Evolutionary conservation across 2,329 filamentous ascomycete genomes (phyloP), one percentile per base, ranked within the genome.

Genomic region (Monilinia laxa): DNA sequence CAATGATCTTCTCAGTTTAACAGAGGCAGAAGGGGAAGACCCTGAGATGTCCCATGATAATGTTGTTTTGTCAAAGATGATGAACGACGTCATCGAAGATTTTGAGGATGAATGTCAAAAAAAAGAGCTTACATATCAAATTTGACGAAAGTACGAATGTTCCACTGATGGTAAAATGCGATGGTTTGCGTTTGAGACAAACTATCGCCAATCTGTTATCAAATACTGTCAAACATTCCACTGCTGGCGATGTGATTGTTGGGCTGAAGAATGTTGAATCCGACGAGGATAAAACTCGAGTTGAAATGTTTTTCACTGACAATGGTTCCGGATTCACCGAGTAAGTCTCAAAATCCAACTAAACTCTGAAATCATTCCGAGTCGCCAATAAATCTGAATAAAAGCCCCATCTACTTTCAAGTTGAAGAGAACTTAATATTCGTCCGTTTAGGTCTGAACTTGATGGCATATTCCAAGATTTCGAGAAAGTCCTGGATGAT

Each of bases 1-100:
- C 79, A 97, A 97, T 71, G 93, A 97, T 76, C 81, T 97, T 1
- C 81, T 97, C 0, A 93, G 96, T 75, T 80, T 97, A 35, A 96
- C 93, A 0, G 94, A 96, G 74, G 90, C 90, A 0, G 93, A 97
- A 76, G 90, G 93, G 76, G 92, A 92, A 0, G 88, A 89, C 57
- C 84, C 87, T 0, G 79, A 96, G 2, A 84, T 93, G 74, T 94
- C 92, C 71, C 88, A 93, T 67, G 93, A 97, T 73, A 79, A 88
- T 0, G 93, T 97, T 58, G 87, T 96, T 73, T 81, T 97, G 4
- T 79, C 80, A 20, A 80, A 81, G 0, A 94, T 91, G 1, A 82
- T 97, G 3, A 81, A 81, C 20, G 92, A 96, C 76, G 92, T 92
- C 0, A 90, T 89, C 0, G 85, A 90, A 16, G 85, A 90, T 54